A percentile compares a stretch with the other conserved stretches of the same genome.
Conservation (phyloP, 805 yeast species). For the Pichia manshurica region DNA sequence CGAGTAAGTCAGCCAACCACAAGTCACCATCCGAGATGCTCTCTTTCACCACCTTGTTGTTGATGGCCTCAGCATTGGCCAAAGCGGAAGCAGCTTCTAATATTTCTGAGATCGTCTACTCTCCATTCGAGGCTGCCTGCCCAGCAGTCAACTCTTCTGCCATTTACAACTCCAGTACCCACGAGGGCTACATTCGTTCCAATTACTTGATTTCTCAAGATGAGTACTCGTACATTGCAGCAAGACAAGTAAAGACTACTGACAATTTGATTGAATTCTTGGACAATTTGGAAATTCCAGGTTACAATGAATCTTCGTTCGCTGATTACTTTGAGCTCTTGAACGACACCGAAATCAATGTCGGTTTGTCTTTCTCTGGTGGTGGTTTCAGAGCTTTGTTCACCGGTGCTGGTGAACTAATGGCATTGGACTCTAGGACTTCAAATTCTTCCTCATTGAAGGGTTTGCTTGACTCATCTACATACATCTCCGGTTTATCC, state of each 20-base stretch:
- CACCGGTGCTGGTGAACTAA: slow-evolving; percentile 73
- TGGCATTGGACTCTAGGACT: slow-evolving; percentile 74
- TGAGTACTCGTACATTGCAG: slow-evolving; percentile 50
- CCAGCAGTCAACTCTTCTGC: slow-evolving; percentile 29
- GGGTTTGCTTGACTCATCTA: slow-evolving; percentile 66
- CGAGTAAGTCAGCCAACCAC: background rate
- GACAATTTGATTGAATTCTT: slow-evolving; percentile 41
- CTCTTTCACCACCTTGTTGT: slow-evolving; percentile 3
- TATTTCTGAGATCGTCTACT: slow-evolving; percentile 31
- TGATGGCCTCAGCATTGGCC: background rate
- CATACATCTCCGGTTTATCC: slow-evolving; percentile 69
- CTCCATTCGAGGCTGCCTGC: slow-evolving; percentile 49
- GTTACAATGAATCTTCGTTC: slow-evolving; percentile 42
- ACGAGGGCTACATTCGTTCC: slow-evolving; percentile 31
- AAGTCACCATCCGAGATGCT: background rate
- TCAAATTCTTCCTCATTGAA: slow-evolving; percentile 29
- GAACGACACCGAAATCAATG: slow-evolving; percentile 33
- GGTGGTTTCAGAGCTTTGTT: slow-evolving; percentile 88
- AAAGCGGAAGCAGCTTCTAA: slow-evolving; percentile 30
- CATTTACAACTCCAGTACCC: slow-evolving; percentile 6
- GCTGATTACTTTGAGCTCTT: slow-evolving; percentile 27
- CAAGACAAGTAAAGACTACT: slow-evolving; percentile 39
- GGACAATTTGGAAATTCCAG: slow-evolving; percentile 37
- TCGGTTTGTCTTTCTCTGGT: slow-evolving; percentile 65
- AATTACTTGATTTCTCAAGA: slow-evolving; percentile 40